Conservation (phyloP, 257 asterid genomes). For the Solanum appendiculatum region DNA sequence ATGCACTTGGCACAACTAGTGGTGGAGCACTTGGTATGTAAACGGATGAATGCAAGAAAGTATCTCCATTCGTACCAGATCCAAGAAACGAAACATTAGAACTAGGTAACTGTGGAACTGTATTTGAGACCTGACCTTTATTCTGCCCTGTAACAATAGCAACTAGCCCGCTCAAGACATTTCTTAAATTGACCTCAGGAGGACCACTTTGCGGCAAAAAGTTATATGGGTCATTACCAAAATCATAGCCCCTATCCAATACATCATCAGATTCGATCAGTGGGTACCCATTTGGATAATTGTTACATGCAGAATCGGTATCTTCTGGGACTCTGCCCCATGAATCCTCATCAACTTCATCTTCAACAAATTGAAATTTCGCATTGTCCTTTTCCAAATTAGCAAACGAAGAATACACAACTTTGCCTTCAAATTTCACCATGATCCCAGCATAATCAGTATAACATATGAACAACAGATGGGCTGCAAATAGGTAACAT, state of each 20-base stretch:
- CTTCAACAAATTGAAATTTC: slow-evolving; percentile 25
- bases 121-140: slow-evolving; percentile 23
- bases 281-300: slow-evolving; percentile 27
- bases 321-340: not conserved
- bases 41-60: slow-evolving; percentile 77
- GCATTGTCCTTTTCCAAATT: slow-evolving; percentile 15
- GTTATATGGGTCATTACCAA: slow-evolving; percentile 39
- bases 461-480: not conserved
- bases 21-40: slow-evolving; percentile 98
- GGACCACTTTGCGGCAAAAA: slow-evolving; percentile 32
- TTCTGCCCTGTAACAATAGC: slow-evolving; percentile 71
- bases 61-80: slow-evolving; percentile 78
- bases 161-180: slow-evolving; percentile 67
- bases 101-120: slow-evolving; percentile 39
- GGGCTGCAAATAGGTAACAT: not conserved
- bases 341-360: slow-evolving; percentile 10
- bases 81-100: slow-evolving; percentile 82
- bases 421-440: slow-evolving; percentile 23
- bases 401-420: slow-evolving; percentile 23
- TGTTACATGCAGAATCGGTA: not conserved
- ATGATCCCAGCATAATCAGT: slow-evolving; percentile 5
- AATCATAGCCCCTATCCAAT: slow-evolving; percentile 49
- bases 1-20: slow-evolving; percentile 54
- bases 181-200: slow-evolving; percentile 86
- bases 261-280: slow-evolving; percentile 41